Evolutionary conservation across 2,329 filamentous ascomycete genomes (phyloP).

Genomic region (Sporothrix pallida): DNA sequence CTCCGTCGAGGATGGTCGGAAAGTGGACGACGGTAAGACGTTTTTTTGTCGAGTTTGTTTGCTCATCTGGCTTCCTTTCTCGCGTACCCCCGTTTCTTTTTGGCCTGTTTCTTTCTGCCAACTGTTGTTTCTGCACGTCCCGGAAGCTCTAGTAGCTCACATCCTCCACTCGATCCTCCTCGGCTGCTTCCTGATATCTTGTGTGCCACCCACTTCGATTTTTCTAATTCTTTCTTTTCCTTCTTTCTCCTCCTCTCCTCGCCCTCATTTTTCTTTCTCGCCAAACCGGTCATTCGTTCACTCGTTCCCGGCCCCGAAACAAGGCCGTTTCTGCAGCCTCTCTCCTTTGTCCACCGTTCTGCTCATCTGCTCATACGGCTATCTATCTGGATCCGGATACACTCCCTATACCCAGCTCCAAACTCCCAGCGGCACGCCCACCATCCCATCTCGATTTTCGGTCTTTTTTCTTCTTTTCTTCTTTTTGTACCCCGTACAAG

Average conservation of each 20-base stretch:
- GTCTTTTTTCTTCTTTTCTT: background rate
- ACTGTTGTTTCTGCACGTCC: background rate
- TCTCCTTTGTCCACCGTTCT: slow-evolving; percentile 35
- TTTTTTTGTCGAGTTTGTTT: slow-evolving; percentile 2
- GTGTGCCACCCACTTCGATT: slow-evolving; percentile 21
- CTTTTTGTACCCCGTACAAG: background rate
- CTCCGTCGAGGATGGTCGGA: slow-evolving; percentile 3
- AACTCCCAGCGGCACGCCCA: background rate
- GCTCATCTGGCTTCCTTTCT: slow-evolving; percentile 7
- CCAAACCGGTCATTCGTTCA: slow-evolving; percentile 29
- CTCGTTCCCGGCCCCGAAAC: slow-evolving; percentile 31
- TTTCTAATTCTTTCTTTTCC: slow-evolving; percentile 29
- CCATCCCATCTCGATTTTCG: slow-evolving; percentile 13
- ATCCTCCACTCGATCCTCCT: slow-evolving; percentile 3
- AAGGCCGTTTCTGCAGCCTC: slow-evolving; percentile 30
- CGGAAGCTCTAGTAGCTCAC: slow-evolving; percentile 24
- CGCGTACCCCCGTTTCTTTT: slow-evolving; percentile 11
- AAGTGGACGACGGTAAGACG: background rate
- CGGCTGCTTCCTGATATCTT: slow-evolving; percentile 33
- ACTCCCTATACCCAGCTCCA: slow-evolving; percentile 19
- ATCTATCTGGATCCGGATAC: slow-evolving; percentile 5
- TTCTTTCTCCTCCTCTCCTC: slow-evolving; percentile 31
- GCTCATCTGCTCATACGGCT: slow-evolving; percentile 26
- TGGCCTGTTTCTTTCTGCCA: no score
- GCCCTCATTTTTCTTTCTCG: slow-evolving; percentile 13